Conservation (phyloP, 345 rosid species). For the Citrus unshiu region DNA sequence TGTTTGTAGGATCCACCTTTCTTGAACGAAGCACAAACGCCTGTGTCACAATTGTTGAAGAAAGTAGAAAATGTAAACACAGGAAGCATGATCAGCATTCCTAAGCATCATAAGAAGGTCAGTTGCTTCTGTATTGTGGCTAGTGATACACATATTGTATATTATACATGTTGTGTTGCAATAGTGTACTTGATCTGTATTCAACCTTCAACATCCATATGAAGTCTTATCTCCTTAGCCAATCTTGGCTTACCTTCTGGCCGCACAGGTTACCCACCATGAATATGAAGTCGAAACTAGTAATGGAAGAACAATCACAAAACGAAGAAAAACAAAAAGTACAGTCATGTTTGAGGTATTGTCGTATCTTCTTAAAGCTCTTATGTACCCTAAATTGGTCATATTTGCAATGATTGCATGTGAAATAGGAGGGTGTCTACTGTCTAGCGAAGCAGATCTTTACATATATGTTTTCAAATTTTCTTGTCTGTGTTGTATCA, state of each 20-base stretch:
- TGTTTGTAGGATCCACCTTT: slow-evolving; percentile 50
- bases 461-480: slow-evolving; percentile 6
- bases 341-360: slow-evolving; percentile 78
- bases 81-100: slow-evolving; percentile 44
- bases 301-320: slow-evolving; percentile 60
- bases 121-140: not conserved
- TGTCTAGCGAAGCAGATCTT: not conserved
- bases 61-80: slow-evolving; percentile 45
- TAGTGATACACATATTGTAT: not conserved
- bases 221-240: not conserved
- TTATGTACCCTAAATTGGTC: not conserved
- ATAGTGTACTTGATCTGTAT: not conserved
- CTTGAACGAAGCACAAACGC: slow-evolving; percentile 47
- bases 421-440: not conserved
- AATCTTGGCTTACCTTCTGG: slow-evolving; percentile 4
- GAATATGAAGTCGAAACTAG: slow-evolving; percentile 72
- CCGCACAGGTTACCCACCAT: slow-evolving; percentile 60
- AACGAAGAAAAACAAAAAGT: slow-evolving; percentile 63
- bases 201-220: not conserved
- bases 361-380: not conserved
- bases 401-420: not conserved
- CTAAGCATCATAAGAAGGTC: slow-evolving; percentile 77
- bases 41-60: slow-evolving; percentile 54
- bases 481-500: slow-evolving; percentile 27
- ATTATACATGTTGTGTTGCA: not conserved